A percentile compares a stretch with the other conserved stretches of the same genome.
phyloP scores from a whole-genome alignment of 805 yeast genomes.

The Saturnispora dispora region DNA sequence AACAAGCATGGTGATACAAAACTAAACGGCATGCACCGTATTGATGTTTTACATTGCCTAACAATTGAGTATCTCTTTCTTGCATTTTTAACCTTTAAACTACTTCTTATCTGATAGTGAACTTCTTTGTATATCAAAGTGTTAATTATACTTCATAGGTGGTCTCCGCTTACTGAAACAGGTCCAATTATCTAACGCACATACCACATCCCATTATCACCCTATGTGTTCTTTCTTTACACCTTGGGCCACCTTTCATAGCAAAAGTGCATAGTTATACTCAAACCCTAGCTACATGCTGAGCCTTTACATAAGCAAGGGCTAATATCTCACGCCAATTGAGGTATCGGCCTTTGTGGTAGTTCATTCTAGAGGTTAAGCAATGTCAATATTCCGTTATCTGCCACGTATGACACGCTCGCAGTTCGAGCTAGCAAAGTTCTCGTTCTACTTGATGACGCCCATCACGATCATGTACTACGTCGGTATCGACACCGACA shows the following conservation, averaged over 20 bases:
- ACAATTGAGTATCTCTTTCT: no score
- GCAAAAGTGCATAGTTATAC: background rate
- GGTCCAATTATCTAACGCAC: no score
- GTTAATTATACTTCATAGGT: no score
- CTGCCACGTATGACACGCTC: slow-evolving; percentile 32
- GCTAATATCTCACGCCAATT: background rate
- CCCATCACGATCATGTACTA: slow-evolving; percentile 92
- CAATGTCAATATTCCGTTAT: background rate
- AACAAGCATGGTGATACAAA: no score
- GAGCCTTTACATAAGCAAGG: background rate
- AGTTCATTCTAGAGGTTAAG: background rate
- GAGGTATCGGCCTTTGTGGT: background rate
- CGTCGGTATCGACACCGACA: slow-evolving; percentile 84
- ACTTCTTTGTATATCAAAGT: no score
- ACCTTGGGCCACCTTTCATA: no score
- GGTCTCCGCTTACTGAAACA: no score
- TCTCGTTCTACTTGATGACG: slow-evolving; percentile 74
- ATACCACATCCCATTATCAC: no score
- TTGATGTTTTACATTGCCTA: no score
- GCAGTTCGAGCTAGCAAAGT: slow-evolving; percentile 52
- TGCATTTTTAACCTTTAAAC: no score
- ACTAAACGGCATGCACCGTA: no score
- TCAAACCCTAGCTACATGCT: background rate
- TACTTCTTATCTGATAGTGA: background rate
- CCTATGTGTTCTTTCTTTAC: no score